These are phyloP conservation scores for Crucihimalaya himalaica DNA, from an alignment of 345 rosid genomes.

Conservation along the genomic window DNA sequence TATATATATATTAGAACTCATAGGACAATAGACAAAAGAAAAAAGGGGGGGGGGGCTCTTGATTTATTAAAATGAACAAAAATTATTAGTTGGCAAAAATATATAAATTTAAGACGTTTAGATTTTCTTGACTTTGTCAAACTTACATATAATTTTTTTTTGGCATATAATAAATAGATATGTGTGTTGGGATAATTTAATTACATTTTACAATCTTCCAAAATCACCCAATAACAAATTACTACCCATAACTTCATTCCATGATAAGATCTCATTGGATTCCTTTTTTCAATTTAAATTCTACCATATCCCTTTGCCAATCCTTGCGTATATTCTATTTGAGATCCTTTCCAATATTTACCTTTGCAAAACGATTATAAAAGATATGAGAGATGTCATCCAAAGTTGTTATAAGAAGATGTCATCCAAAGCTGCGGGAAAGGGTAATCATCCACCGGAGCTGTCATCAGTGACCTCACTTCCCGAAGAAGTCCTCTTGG, in stretches of 20 bases:
- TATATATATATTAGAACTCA: background rate
- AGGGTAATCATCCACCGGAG: background rate
- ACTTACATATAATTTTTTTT: background rate
- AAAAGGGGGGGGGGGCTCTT: too few relatives aligned
- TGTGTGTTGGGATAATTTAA: background rate
- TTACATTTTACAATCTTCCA: background rate
- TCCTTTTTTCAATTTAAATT: background rate
- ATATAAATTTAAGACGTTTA: background rate
- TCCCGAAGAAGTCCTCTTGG: background rate
- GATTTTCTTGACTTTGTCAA: background rate
- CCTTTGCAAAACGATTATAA: background rate
- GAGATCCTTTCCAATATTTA: background rate
- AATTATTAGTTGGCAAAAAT: background rate
- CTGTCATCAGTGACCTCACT: background rate
- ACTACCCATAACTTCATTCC: background rate
- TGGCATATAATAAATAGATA: background rate
- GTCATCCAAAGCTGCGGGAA: background rate
- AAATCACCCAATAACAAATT: background rate
- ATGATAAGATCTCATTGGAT: background rate
- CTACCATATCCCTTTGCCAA: background rate
- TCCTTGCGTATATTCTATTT: background rate
- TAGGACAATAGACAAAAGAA: background rate
- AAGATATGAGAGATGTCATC: conserved; percentile 8
- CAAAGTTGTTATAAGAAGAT: background rate
- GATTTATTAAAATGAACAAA: too few relatives aligned